Evolutionary conservation across 1,139 yeast species (phyloP).

Genomic region (Lodderomyces theae): DNA sequence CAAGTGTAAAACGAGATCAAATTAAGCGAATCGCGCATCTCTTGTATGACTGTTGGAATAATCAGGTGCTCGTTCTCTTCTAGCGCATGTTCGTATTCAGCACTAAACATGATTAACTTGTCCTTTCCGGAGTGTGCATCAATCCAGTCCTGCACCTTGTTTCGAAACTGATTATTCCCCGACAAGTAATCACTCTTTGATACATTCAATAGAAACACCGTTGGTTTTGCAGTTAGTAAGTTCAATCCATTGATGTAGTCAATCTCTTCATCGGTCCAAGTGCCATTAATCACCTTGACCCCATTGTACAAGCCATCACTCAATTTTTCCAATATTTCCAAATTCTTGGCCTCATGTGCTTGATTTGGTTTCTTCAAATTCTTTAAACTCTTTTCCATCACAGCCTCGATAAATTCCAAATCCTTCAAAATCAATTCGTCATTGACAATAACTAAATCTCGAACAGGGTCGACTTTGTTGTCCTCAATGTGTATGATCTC

Average conservation of each 20-base stretch:
- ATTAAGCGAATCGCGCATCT: slow-evolving; percentile 66
- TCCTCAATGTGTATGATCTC: slow-evolving; percentile 71
- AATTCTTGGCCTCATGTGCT: slow-evolving; percentile 38
- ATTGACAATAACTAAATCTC: slow-evolving; percentile 66
- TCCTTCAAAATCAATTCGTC: slow-evolving; percentile 75
- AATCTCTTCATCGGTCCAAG: slow-evolving; percentile 51
- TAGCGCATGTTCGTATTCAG: slow-evolving; percentile 51
- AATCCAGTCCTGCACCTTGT: slow-evolving; percentile 51
- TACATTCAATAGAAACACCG: slow-evolving; percentile 60
- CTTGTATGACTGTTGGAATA: slow-evolving; percentile 46
- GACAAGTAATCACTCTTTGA: slow-evolving; percentile 51
- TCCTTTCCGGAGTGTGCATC: slow-evolving; percentile 54
- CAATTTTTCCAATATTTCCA: slow-evolving; percentile 44
- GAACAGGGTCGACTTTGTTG: slow-evolving; percentile 57
- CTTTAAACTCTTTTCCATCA: slow-evolving; percentile 46
- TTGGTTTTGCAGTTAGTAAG: slow-evolving; percentile 69
- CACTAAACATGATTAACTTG: slow-evolving; percentile 55
- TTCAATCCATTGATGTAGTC: slow-evolving; percentile 57
- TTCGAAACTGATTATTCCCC: slow-evolving; percentile 44
- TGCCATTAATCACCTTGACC: slow-evolving; percentile 43
- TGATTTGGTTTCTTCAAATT: slow-evolving; percentile 39
- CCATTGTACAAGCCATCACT: slow-evolving; percentile 59
- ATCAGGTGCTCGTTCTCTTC: slow-evolving; percentile 28
- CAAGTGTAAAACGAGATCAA: slow-evolving; percentile 88
- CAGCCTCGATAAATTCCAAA: slow-evolving; percentile 60